phyloP scores from a whole-genome alignment of 2,329 filamentous ascomycete species.

The Dactylellina parvicollis region DNA sequence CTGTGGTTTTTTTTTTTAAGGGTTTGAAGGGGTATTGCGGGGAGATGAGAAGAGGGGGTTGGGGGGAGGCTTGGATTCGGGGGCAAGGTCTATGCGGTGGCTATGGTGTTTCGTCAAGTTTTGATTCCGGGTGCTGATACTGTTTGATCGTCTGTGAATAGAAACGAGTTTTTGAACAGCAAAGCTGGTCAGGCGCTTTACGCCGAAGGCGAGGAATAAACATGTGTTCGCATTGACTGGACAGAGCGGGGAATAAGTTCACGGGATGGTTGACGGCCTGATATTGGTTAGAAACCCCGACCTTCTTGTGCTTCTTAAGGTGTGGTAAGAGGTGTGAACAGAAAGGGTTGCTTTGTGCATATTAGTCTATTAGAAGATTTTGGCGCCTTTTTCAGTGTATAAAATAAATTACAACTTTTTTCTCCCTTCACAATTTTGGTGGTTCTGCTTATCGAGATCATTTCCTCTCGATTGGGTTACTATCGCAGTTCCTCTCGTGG shows the following conservation, averaged over 20 bases:
- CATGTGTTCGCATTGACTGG: background rate
- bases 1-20: background rate
- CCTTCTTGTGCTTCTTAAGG: too few relatives aligned
- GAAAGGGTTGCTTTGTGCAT: too few relatives aligned
- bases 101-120: background rate
- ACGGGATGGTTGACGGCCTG: background rate
- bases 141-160: background rate
- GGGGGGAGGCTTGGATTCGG: background rate
- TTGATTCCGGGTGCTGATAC: too few relatives aligned
- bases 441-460: too few relatives aligned
- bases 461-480: too few relatives aligned
- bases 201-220: slow-evolving; percentile 15
- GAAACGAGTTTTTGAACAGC: slow-evolving; percentile 48
- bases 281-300: too few relatives aligned
- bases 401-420: background rate
- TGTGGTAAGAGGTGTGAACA: too few relatives aligned
- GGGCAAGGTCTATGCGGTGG: background rate
- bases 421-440: background rate
- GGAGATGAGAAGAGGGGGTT: background rate
- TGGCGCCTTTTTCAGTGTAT: background rate
- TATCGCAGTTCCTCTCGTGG: too few relatives aligned
- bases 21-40: background rate
- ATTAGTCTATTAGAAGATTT: too few relatives aligned
- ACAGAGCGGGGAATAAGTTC: background rate
- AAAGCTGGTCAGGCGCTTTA: slow-evolving; percentile 38